These are phyloP conservation scores for Nannochloropsis oceanica DNA, from an alignment of 108 stramenopile genomes.

Conservation along the genomic window DNA sequence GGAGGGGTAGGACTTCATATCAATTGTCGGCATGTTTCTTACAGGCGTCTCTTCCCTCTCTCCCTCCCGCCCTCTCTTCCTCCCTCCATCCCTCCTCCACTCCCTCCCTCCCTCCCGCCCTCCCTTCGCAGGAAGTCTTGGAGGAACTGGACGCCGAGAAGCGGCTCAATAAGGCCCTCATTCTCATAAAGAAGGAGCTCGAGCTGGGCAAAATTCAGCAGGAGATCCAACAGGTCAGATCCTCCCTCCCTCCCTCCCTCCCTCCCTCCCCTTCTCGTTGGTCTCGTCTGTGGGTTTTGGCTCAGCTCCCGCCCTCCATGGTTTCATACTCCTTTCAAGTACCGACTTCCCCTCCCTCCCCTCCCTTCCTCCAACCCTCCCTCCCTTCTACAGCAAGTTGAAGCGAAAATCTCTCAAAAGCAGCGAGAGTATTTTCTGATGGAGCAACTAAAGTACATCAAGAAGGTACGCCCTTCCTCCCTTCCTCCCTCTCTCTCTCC, in stretches of 20 bases:
- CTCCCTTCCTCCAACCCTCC: neutral
- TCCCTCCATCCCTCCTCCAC: neutral
- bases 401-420: conserved; percentile 78
- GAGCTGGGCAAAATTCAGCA: conserved; percentile 20
- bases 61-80: no score
- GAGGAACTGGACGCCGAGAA: conserved; percentile 74
- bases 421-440: conserved; percentile 85
- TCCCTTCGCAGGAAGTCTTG: conserved; percentile 39
- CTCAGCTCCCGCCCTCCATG: neutral
- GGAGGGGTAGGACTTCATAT: no score
- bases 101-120: neutral
- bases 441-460: conserved; percentile 96
- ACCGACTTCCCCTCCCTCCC: neutral
- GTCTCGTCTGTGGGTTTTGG: neutral
- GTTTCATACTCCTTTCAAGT: no score
- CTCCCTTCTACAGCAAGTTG: conserved; percentile 51
- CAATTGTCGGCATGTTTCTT: no score
- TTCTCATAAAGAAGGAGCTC: conserved; percentile 64
- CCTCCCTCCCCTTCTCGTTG: neutral
- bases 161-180: conserved; percentile 70
- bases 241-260: neutral
- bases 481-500: neutral
- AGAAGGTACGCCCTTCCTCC: conserved; percentile 40
- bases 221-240: neutral
- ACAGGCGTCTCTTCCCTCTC: no score